Conservation (phyloP, 1,139 yeast genomes). For the Debaryomyces sp. region DNA sequence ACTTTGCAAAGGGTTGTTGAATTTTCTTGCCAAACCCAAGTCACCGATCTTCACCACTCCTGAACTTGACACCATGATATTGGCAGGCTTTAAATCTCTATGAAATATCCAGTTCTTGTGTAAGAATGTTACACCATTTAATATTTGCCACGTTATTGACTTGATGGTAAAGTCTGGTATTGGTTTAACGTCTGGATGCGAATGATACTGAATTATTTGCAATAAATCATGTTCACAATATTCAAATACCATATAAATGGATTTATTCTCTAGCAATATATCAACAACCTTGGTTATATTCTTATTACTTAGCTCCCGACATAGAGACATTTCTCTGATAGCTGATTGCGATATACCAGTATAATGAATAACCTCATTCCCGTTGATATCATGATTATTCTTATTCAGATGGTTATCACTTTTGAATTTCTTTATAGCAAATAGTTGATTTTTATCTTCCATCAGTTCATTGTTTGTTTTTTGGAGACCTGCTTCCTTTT, state of each 20-base stretch:
- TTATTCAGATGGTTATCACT: slow-evolving; percentile 73
- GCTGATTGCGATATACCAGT: slow-evolving; percentile 98
- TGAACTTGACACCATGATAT: slow-evolving; percentile 88
- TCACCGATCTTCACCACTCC: slow-evolving; percentile 97
- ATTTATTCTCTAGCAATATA: slow-evolving; percentile 85
- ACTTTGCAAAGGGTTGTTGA: slow-evolving; percentile 86
- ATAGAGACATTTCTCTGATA: slow-evolving; percentile 91
- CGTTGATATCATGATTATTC: slow-evolving; percentile 50
- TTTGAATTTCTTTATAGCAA: slow-evolving; percentile 95
- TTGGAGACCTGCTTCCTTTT: slow-evolving; percentile 6
- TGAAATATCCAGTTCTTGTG: slow-evolving; percentile 97
- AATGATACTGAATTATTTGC: slow-evolving; percentile 91
- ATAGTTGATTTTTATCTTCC: slow-evolving; percentile 30
- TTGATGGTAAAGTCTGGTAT: slow-evolving; percentile 79
- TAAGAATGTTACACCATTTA: slow-evolving; percentile 86
- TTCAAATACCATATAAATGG: slow-evolving; percentile 93
- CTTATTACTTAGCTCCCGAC: slow-evolving; percentile 81
- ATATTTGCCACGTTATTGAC: slow-evolving; percentile 86
- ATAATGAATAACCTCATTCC: slow-evolving; percentile 80
- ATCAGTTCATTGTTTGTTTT: slow-evolving; percentile 6
- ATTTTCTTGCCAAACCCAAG: slow-evolving; percentile 89
- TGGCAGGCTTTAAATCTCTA: slow-evolving; percentile 95
- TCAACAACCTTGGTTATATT: slow-evolving; percentile 82
- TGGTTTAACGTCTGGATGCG: slow-evolving; percentile 81
- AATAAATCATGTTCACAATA: slow-evolving; percentile 94